Conservation (phyloP, 2,329 filamentous ascomycete genomes). For the Thermochaetoides dissita region DNA sequence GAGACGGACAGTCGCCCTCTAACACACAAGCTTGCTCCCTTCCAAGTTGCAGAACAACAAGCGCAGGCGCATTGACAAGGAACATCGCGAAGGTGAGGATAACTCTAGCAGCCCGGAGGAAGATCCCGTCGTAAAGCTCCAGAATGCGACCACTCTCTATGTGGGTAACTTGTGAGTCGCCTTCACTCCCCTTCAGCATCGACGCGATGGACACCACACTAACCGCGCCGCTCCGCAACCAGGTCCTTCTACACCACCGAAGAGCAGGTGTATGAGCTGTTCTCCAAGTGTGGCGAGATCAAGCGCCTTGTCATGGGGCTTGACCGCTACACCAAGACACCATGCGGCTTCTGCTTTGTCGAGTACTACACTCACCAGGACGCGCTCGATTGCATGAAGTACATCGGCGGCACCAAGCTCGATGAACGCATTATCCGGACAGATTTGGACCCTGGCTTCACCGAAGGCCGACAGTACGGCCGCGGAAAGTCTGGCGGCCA, state of each 20-base stretch:
- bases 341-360: conserved; percentile 98
- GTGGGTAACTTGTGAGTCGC: conserved; percentile 75
- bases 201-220: conserved; percentile 6
- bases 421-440: conserved; percentile 94
- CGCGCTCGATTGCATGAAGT: conserved; percentile 95
- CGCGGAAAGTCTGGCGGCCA: conserved; percentile 92
- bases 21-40: not conserved
- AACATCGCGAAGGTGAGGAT: conserved; percentile 44
- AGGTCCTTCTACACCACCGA: conserved; percentile 97
- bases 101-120: conserved; percentile 45
- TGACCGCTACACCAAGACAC: conserved; percentile 92
- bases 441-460: conserved; percentile 88
- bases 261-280: conserved; percentile 95
- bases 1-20: not conserved
- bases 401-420: conserved; percentile 92
- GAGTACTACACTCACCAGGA: conserved; percentile 98
- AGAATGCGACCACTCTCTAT: conserved; percentile 84
- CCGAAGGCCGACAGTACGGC: conserved; percentile 91
- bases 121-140: conserved; percentile 49
- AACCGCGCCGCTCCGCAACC: conserved; percentile 1
- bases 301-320: conserved; percentile 97
- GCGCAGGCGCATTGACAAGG: conserved; percentile 46
- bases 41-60: conserved; percentile 43
- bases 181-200: not conserved
- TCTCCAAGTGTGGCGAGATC: conserved; percentile 92